Evolutionary conservation across 202 grass and related monocot genomes (phyloP).

Genomic region (Tripidium arundinaceum): DNA sequence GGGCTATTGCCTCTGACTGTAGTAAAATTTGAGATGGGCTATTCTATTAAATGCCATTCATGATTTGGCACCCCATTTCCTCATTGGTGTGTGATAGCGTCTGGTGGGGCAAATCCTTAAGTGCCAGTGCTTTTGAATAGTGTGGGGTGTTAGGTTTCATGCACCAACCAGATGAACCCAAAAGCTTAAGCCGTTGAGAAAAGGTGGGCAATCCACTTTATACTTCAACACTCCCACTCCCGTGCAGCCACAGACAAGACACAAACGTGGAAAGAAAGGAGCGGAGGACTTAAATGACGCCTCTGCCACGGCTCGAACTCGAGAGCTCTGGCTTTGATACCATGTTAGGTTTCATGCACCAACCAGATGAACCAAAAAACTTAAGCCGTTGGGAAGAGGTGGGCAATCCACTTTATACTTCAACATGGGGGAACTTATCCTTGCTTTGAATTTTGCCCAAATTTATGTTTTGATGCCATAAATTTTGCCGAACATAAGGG

Average conservation of each 20-base stretch:
- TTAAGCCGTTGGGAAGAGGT: neutral
- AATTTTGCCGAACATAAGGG: no score
- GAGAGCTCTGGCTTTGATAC: no score
- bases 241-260: no score
- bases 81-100: neutral
- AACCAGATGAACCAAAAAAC: neutral
- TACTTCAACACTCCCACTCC: neutral
- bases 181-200: neutral
- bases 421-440: neutral
- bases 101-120: neutral
- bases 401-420: neutral
- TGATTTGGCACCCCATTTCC: neutral
- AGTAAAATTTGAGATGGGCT: neutral
- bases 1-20: no score
- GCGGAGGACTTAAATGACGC: no score
- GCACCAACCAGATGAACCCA: neutral
- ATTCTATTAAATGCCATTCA: conserved; percentile 4
- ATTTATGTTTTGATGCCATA: conserved; percentile 8
- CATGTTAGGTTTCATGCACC: no score
- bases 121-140: no score
- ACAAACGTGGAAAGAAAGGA: no score
- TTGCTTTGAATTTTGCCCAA: neutral
- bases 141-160: neutral
- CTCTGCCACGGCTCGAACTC: no score
- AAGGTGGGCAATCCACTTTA: neutral